Evolutionary conservation across 169 alveolate species (phyloP), one percentile per base, ranked within the genome.

Genomic region (Theileria luwenshuni): DNA sequence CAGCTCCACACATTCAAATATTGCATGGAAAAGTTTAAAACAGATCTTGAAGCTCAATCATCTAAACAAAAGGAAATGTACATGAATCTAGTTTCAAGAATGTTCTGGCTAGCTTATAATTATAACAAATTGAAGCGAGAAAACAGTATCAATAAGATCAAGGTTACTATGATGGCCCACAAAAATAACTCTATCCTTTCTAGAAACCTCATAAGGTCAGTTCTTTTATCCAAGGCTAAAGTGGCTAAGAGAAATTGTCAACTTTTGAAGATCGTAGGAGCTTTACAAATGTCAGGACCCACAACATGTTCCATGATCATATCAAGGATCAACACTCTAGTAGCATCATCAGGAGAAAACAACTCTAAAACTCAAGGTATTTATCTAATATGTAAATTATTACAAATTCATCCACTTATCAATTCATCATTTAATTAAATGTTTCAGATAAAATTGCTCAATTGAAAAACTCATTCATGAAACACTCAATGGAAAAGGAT

Each of bases 211-310:
- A 33, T 79, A 0, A 64, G 69, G 12, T 61, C 81, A 0, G 59
- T 79, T 19, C 76, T 79, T 3, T 30, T 35, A 3, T 45, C 74
- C 74, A 79, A 73, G 77, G 87, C 79, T 2, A 75, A 72, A 35
- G 48, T 79, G 10, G 87, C 87, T 8, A 56, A 75, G 23, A 28
- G 69, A 1, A 74, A 62, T 35, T 79, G 87, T 10, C 83, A 79
- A 21, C 28, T 61, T 41, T 58, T 48, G 19, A 21, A 42, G 3
- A 54, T 79, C 38, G 76, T 75, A 21, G 41, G 52, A 1, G 67
- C 83, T 0, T 47, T 79, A 17, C 73, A 65, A 30, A 19, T 79
- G 63, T 38, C 60, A 19, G 77, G 59, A 17, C 61, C 75, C 32
- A 54, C 79, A 5, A 79, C 83, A 0, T 52, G 42, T 19, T 67